Percentiles rank a stretch among this genome's conserved stretches.
These are phyloP conservation scores for Spizellomyces sp. DNA, from an alignment of 192 early-diverging fungal species.

Conservation along the genomic window DNA sequence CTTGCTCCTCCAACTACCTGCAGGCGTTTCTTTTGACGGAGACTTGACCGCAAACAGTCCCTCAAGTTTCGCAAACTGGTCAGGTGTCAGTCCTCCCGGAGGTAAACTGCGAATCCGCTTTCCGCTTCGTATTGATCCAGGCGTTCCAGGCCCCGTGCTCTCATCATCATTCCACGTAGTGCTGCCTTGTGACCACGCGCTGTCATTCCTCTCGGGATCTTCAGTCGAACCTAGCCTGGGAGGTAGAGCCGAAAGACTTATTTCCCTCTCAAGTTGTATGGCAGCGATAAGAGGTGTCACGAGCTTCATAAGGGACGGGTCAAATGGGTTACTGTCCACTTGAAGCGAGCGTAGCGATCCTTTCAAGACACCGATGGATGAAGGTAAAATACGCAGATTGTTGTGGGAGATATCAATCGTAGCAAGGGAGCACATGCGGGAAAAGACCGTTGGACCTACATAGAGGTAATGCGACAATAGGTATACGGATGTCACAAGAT, in stretches of 20 bases:
- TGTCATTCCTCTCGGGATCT: neutral
- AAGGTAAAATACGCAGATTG: slow-evolving; percentile 36
- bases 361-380: slow-evolving; percentile 47
- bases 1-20: neutral
- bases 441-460: slow-evolving; percentile 22
- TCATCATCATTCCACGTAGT: neutral
- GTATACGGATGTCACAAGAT: no score
- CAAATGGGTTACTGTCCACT: slow-evolving; percentile 33
- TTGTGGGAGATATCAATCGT: slow-evolving; percentile 45
- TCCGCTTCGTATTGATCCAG: no score
- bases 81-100: slow-evolving; percentile 14
- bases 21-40: neutral
- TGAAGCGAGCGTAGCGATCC: slow-evolving; percentile 16
- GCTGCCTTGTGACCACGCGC: no score
- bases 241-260: neutral
- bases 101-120: slow-evolving; percentile 16
- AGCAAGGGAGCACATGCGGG: slow-evolving; percentile 23
- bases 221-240: neutral
- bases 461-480: no score
- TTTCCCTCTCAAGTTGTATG: neutral
- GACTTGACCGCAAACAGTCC: neutral
- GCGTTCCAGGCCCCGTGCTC: no score
- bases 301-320: slow-evolving; percentile 2
- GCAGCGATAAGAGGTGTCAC: slow-evolving; percentile 9
- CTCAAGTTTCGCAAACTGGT: slow-evolving; percentile 8